Percentiles rank a stretch among this genome's conserved stretches.
phyloP scores from a whole-genome alignment of 2,329 filamentous ascomycete species.

The Trichoderma sp. region DNA sequence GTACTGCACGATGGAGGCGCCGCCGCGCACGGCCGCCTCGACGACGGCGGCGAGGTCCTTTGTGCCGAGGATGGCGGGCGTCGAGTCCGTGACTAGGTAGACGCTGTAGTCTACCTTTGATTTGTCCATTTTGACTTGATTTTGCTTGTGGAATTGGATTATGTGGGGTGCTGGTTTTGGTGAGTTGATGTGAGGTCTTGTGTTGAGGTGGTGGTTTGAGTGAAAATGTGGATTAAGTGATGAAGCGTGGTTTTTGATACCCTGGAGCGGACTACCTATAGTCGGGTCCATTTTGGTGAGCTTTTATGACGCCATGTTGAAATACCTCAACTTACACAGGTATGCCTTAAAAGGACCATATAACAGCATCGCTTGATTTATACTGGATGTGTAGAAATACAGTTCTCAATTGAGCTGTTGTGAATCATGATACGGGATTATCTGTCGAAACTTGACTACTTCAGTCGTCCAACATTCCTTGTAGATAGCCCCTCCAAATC shows the following conservation, averaged over 20 bases:
- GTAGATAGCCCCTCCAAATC: too few relatives aligned
- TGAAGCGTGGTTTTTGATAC: constrained; percentile 7
- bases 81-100: constrained; percentile 93
- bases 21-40: constrained; percentile 72
- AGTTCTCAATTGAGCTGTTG: too few relatives aligned
- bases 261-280: constrained; percentile 11
- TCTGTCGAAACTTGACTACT: too few relatives aligned
- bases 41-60: constrained; percentile 73
- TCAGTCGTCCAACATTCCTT: too few relatives aligned
- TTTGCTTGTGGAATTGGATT: background rate
- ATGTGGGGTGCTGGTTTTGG: background rate
- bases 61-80: constrained; percentile 75
- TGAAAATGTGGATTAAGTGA: background rate
- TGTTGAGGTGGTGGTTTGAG: background rate
- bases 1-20: constrained; percentile 85
- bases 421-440: too few relatives aligned
- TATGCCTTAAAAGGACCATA: background rate
- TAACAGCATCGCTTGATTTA: too few relatives aligned
- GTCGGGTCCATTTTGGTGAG: background rate
- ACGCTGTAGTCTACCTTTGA: constrained; percentile 70
- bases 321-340: background rate
- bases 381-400: too few relatives aligned
- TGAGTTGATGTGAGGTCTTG: background rate
- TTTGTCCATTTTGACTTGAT: constrained; percentile 29
- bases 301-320: constrained; percentile 18